Percentiles rank a stretch among this genome's conserved stretches.
phyloP scores from a whole-genome alignment of 1,284 basidiomycete species.

The Sporisorium reilianum region DNA sequence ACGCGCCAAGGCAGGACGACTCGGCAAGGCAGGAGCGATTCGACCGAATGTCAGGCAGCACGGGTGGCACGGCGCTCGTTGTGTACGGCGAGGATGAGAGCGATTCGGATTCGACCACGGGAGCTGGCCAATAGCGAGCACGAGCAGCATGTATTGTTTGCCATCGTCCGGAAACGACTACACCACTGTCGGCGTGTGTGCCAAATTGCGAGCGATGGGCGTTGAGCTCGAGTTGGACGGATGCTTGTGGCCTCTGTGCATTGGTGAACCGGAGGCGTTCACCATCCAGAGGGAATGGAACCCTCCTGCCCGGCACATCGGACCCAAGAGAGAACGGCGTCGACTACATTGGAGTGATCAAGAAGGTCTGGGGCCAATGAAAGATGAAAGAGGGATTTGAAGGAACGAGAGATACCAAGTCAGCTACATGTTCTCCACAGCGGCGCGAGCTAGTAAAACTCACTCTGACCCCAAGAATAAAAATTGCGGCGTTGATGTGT shows the following conservation, averaged over 20 bases:
- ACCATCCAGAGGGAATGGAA: no score
- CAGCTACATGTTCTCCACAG: no score
- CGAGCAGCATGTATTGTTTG: not conserved
- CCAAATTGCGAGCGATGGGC: not conserved
- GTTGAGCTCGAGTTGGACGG: not conserved
- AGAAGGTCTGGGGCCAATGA: no score
- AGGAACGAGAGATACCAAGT: no score
- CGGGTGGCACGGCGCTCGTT: slow-evolving; percentile 57
- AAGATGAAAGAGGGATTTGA: no score
- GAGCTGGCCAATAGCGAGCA: slow-evolving; percentile 25
- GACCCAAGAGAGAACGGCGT: no score
- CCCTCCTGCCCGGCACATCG: no score
- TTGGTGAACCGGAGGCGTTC: no score
- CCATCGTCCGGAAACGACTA: not conserved
- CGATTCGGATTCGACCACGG: slow-evolving; percentile 51
- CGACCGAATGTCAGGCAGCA: slow-evolving; percentile 16
- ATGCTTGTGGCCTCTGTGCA: not conserved
- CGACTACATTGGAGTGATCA: no score
- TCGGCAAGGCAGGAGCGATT: slow-evolving; percentile 9
- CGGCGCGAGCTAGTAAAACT: no score
- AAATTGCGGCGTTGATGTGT: no score
- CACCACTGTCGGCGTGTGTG: not conserved
- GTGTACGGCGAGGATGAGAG: slow-evolving; percentile 66
- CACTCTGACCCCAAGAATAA: no score
- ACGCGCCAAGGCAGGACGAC: slow-evolving; percentile 6